phyloP scores from a whole-genome alignment of 1,284 basidiomycete species.

The Sutorius eximius region DNA sequence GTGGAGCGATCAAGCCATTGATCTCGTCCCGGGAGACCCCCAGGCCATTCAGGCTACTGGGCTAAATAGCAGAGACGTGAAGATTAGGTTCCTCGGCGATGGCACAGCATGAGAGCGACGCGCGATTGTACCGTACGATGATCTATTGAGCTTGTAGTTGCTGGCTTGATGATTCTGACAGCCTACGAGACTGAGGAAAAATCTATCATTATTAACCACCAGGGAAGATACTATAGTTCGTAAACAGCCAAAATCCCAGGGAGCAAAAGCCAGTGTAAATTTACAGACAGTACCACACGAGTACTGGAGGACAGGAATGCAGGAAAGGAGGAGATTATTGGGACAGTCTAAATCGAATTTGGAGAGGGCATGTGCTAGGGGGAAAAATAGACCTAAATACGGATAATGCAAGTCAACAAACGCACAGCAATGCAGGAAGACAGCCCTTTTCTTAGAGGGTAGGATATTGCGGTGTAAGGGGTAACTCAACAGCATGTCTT shows the following conservation, averaged over 20 bases:
- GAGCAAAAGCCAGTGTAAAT: constrained; percentile 25
- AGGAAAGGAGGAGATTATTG: constrained; percentile 30
- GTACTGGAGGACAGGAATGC: constrained; percentile 25
- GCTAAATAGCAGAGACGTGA: constrained; percentile 63
- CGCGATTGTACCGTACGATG: not conserved
- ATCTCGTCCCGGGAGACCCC: constrained; percentile 80
- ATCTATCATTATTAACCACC: constrained; percentile 38
- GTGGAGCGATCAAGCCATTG: constrained; percentile 87
- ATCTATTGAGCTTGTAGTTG: not conserved
- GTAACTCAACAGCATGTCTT: constrained; percentile 33
- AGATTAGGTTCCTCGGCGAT: constrained; percentile 72
- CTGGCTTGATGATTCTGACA: not conserved
- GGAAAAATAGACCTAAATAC: constrained; percentile 33
- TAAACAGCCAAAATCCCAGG: constrained; percentile 31
- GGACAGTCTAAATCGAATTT: constrained; percentile 33
- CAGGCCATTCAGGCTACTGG: constrained; percentile 67
- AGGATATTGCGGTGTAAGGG: constrained; percentile 34
- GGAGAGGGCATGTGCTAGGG: constrained; percentile 19
- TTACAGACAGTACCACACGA: constrained; percentile 31
- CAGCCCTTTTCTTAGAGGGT: constrained; percentile 14
- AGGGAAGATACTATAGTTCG: constrained; percentile 38
- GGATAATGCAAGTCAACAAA: constrained; percentile 39
- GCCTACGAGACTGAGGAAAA: not conserved
- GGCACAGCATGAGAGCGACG: constrained; percentile 51
- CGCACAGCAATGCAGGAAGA: constrained; percentile 32